Conservation (phyloP, 2,329 filamentous ascomycete genomes). For the Stagonosporopsis rhizophila region DNA sequence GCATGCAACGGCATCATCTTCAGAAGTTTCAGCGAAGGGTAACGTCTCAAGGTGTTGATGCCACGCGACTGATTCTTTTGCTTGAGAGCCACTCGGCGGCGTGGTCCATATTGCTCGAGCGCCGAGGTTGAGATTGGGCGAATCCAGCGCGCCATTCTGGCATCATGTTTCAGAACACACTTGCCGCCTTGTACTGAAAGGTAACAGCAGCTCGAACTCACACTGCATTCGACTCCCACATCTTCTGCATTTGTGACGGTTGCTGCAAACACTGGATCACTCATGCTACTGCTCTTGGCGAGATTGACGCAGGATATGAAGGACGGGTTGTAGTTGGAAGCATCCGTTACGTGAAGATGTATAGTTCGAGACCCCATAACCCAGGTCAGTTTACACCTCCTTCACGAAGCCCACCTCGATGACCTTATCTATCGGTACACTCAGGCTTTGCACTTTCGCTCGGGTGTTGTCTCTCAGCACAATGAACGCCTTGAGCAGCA, state of each 20-base stretch:
- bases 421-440: slow-evolving; percentile 65
- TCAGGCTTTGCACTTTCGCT: slow-evolving; percentile 70
- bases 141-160: background rate
- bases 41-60: background rate
- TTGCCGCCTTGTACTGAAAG: background rate
- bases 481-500: slow-evolving; percentile 64
- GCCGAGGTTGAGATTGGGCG: background rate
- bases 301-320: too few species aligned
- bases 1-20: background rate
- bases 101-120: background rate
- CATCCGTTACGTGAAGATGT: background rate
- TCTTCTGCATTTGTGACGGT: too few species aligned
- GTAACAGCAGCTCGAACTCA: background rate
- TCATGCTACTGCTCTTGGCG: background rate
- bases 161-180: background rate
- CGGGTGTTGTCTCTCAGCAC: slow-evolving; percentile 72
- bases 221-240: background rate
- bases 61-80: too few species aligned
- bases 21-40: slow-evolving; percentile 1
- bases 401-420: slow-evolving; percentile 75
- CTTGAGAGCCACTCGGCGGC: too few species aligned
- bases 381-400: slow-evolving; percentile 60
- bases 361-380: background rate
- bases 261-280: too few species aligned
- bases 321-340: background rate